These are phyloP conservation scores for Phytophthora fragariaefolia DNA, from an alignment of 352 stramenopile species.

Conservation along the genomic window DNA sequence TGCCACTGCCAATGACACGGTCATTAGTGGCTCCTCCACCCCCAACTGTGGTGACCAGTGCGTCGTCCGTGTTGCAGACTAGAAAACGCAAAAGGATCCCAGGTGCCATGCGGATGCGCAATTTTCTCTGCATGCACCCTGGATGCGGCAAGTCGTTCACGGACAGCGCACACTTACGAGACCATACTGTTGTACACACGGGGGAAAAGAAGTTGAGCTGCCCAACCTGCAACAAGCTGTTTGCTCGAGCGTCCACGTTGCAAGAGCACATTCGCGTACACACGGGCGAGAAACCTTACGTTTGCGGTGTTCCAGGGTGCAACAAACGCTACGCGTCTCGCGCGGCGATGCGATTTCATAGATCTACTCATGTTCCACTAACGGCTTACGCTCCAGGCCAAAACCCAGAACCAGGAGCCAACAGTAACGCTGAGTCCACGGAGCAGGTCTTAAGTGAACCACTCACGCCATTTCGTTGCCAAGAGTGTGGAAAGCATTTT, in stretches of 20 bases:
- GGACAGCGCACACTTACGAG: slow-evolving; percentile 69
- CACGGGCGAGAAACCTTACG: slow-evolving; percentile 76
- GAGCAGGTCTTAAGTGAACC: slow-evolving; percentile 1
- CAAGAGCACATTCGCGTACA: slow-evolving; percentile 75
- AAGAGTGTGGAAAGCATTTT: slow-evolving; percentile 42
- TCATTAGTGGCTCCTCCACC: slow-evolving; percentile 17
- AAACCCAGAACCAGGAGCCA: not conserved
- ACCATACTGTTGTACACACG: slow-evolving; percentile 80
- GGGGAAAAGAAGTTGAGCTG: slow-evolving; percentile 70
- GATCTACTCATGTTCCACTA: slow-evolving; percentile 38
- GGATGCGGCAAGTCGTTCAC: slow-evolving; percentile 75
- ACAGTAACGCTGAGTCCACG: not conserved
- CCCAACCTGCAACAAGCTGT: slow-evolving; percentile 51
- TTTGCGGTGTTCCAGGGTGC: slow-evolving; percentile 56
- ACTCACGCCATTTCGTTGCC: slow-evolving; percentile 24
- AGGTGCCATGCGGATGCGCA: slow-evolving; percentile 60
- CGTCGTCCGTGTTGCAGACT: not conserved
- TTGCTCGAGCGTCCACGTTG: slow-evolving; percentile 61
- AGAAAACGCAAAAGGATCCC: slow-evolving; percentile 54
- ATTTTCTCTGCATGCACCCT: slow-evolving; percentile 74
- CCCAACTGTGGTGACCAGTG: slow-evolving; percentile 6
- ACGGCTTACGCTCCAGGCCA: slow-evolving; percentile 8
- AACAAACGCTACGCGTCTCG: slow-evolving; percentile 73
- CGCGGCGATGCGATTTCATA: slow-evolving; percentile 67
- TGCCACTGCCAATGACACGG: slow-evolving; percentile 17